These are phyloP conservation scores for Fistulina hepatica DNA, from an alignment of 1,284 basidiomycete genomes.

Conservation along the genomic window DNA sequence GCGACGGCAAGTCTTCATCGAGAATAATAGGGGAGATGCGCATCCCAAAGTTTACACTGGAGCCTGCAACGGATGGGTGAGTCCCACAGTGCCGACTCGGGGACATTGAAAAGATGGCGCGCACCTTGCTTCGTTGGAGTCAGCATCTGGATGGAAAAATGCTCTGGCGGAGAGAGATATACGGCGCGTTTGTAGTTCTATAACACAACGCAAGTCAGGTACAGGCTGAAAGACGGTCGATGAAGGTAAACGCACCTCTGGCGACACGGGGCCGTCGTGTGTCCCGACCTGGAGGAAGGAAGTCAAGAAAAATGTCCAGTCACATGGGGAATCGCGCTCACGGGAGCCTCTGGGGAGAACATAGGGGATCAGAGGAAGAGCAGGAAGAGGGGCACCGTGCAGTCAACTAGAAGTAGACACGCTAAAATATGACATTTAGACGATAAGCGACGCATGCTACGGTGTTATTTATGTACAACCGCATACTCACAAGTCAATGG, in stretches of 20 bases:
- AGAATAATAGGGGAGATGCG: slow-evolving; percentile 36
- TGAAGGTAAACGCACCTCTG: slow-evolving; percentile 19
- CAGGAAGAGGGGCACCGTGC: too few relatives aligned
- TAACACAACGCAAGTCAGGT: slow-evolving; percentile 3
- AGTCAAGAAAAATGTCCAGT: too few relatives aligned
- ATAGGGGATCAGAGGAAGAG: too few relatives aligned
- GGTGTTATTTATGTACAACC: too few relatives aligned
- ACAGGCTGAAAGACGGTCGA: not conserved
- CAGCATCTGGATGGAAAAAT: slow-evolving; percentile 48
- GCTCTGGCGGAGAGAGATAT: slow-evolving; percentile 43
- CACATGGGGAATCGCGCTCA: too few relatives aligned
- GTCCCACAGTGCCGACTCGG: not conserved
- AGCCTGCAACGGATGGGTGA: slow-evolving; percentile 30
- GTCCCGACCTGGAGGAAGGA: too few relatives aligned
- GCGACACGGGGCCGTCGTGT: slow-evolving; percentile 20
- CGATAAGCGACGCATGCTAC: too few relatives aligned
- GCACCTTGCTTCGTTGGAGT: slow-evolving; percentile 48
- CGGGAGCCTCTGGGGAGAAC: too few relatives aligned
- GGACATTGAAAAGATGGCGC: slow-evolving; percentile 12
- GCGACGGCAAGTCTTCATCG: slow-evolving; percentile 21
- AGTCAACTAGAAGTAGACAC: too few relatives aligned
- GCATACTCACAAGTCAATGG: too few relatives aligned
- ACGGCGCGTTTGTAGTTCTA: slow-evolving; percentile 48
- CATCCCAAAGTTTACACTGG: slow-evolving; percentile 48
- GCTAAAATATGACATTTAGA: too few relatives aligned